Evolutionary conservation across 768 basidiomycete genomes (phyloP).

Genomic region (Leucosporidium yakuticum): DNA sequence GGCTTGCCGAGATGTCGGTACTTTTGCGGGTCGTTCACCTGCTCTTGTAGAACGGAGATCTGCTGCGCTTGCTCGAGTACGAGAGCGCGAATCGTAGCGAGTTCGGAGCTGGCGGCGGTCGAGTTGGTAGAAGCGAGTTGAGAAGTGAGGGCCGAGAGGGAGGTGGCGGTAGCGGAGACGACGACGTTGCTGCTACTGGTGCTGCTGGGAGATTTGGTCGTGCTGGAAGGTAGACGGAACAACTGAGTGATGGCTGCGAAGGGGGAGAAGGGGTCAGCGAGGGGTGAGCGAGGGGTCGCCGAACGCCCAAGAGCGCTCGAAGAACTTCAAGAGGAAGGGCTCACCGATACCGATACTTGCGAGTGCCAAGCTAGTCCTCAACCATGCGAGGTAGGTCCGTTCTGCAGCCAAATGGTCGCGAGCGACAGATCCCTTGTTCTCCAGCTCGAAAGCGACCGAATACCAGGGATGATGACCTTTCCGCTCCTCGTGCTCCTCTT

Average conservation of each 20-base stretch:
- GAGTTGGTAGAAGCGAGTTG: no score
- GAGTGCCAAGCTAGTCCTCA: constrained; percentile 49
- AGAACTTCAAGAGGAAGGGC: background rate
- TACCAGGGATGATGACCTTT: background rate
- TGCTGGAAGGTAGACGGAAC: constrained; percentile 17
- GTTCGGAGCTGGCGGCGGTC: no score
- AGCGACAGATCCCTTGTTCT: constrained; percentile 52
- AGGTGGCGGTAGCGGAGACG: no score
- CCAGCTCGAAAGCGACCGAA: constrained; percentile 36
- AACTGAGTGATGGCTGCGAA: constrained; percentile 26
- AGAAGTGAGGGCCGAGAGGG: no score
- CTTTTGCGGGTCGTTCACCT: background rate
- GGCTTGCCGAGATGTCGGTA: constrained; percentile 24
- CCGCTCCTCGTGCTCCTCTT: background rate
- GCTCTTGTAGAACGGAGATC: no score
- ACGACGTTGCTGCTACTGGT: no score
- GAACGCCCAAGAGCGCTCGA: no score
- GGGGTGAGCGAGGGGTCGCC: background rate
- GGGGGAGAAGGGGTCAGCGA: background rate
- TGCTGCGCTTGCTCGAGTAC: no score
- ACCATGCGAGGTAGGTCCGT: constrained; percentile 53
- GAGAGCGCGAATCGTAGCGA: no score
- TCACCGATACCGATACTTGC: constrained; percentile 27
- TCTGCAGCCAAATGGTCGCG: constrained; percentile 54
- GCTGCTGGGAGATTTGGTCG: no score